A percentile compares a stretch with the other conserved stretches of the same genome.
Evolutionary conservation across 2,329 filamentous ascomycete genomes (phyloP).

Genomic region (Colletotrichum sp.): DNA sequence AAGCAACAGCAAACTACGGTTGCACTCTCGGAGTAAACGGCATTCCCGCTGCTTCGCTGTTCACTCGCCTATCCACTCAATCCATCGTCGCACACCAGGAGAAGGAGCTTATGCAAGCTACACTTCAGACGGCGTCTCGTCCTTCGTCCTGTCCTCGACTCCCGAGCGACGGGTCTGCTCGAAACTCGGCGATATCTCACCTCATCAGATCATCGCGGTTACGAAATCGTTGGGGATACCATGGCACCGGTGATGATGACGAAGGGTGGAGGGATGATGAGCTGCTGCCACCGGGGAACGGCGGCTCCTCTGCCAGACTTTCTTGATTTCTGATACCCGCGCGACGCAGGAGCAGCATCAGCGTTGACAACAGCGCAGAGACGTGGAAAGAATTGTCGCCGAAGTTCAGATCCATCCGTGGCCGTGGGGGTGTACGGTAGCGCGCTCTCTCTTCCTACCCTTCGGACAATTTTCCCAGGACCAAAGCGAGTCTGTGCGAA

Average conservation of each 20-base stretch:
- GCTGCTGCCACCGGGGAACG: not conserved
- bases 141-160: not conserved
- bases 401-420: conserved; percentile 14
- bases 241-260: conserved; percentile 6
- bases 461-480: not conserved
- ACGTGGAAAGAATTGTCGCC: not conserved
- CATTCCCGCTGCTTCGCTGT: not conserved
- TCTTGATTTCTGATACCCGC: conserved; percentile 10
- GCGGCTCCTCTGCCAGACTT: not conserved
- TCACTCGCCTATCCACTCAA: not conserved
- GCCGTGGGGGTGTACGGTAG: conserved; percentile 4
- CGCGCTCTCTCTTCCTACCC: not conserved
- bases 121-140: conserved; percentile 15
- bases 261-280: not conserved
- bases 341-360: not conserved
- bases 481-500: conserved; percentile 3
- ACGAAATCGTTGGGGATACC: not conserved
- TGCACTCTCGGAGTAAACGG: not conserved
- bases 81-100: not conserved
- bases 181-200: not conserved
- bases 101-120: conserved; percentile 1
- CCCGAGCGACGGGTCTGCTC: not conserved
- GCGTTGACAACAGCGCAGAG: not conserved
- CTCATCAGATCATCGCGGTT: not conserved
- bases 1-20: not conserved